Evolutionary conservation across 805 yeast genomes (phyloP).

Genomic region (Metschnikowia koreensis): DNA sequence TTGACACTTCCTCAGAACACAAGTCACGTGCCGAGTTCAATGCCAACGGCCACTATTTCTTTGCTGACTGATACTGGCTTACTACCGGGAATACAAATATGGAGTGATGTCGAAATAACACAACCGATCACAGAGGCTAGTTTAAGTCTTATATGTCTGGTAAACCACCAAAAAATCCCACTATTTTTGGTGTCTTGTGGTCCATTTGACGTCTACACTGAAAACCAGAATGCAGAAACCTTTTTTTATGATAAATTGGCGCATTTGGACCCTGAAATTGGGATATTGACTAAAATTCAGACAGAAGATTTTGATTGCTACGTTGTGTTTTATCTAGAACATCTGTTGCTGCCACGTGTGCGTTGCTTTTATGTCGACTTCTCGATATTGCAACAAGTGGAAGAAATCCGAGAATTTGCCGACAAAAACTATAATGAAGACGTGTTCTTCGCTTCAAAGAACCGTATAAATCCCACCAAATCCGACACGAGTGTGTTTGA

Average conservation of each 20-base stretch:
- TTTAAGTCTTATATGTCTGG: conserved; percentile 6
- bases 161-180: conserved; percentile 15
- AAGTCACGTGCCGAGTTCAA: conserved; percentile 1
- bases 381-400: conserved; percentile 9
- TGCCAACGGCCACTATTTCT: conserved; percentile 13
- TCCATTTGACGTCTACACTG: conserved; percentile 17
- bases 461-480: conserved; percentile 1
- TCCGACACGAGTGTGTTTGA: conserved; percentile 32
- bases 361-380: conserved; percentile 23
- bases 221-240: conserved; percentile 10
- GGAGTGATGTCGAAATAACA: conserved; percentile 7
- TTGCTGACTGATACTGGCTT: conserved; percentile 7
- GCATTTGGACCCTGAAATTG: conserved; percentile 1
- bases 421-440: conserved; percentile 1
- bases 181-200: conserved; percentile 17
- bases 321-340: conserved; percentile 27
- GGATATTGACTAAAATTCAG: conserved; percentile 11
- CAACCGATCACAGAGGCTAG: neutral
- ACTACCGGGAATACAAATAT: conserved; percentile 16
- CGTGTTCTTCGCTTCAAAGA: conserved; percentile 7
- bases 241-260: conserved; percentile 12
- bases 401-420: conserved; percentile 3
- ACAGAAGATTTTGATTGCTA: conserved; percentile 11
- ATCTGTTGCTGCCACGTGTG: conserved; percentile 7
- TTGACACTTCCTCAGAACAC: neutral